Percentiles rank a stretch among this genome's conserved stretches.
Conservation (phyloP, 495 filamentous ascomycete genomes). For the Chaetomium tenue region DNA sequence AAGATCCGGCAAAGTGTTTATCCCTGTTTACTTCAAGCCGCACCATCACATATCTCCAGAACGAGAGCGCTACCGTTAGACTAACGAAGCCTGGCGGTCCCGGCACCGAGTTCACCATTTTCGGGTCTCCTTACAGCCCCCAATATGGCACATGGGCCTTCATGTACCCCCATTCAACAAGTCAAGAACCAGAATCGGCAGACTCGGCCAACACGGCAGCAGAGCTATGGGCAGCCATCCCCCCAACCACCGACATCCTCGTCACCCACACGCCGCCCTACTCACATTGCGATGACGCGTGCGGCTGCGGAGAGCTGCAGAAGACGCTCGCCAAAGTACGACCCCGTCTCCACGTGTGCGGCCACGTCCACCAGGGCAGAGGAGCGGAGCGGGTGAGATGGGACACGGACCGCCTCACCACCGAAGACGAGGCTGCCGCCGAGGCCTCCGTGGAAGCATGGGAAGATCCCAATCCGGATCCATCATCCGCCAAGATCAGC, state of each 20-base stretch:
- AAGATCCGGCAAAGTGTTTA: slow-evolving; percentile 57
- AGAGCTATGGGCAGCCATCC: slow-evolving; percentile 59
- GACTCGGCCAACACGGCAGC: slow-evolving; percentile 40
- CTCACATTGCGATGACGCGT: slow-evolving; percentile 63
- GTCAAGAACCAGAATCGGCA: neutral
- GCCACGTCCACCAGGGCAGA: slow-evolving; percentile 74
- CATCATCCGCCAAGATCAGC: slow-evolving; percentile 42
- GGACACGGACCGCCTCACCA: slow-evolving; percentile 38
- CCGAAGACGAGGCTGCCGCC: slow-evolving; percentile 26
- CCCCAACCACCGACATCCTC: slow-evolving; percentile 71
- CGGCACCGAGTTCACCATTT: slow-evolving; percentile 66
- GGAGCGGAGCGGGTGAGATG: slow-evolving; percentile 60
- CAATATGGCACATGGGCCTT: slow-evolving; percentile 68
- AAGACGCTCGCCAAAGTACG: slow-evolving; percentile 69
- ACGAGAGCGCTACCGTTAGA: slow-evolving; percentile 58
- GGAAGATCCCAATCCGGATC: slow-evolving; percentile 41
- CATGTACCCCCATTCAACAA: slow-evolving; percentile 47
- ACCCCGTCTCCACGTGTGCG: slow-evolving; percentile 82
- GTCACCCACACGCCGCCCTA: slow-evolving; percentile 81
- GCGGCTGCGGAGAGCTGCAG: slow-evolving; percentile 70
- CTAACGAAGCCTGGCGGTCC: slow-evolving; percentile 59
- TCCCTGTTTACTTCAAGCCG: slow-evolving; percentile 53
- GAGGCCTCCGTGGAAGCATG: slow-evolving; percentile 37
- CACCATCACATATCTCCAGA: slow-evolving; percentile 64
- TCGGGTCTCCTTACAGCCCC: slow-evolving; percentile 73